Evolutionary conservation across 495 filamentous ascomycete species (phyloP).

Genomic region (Clavariopsis aquatica): DNA sequence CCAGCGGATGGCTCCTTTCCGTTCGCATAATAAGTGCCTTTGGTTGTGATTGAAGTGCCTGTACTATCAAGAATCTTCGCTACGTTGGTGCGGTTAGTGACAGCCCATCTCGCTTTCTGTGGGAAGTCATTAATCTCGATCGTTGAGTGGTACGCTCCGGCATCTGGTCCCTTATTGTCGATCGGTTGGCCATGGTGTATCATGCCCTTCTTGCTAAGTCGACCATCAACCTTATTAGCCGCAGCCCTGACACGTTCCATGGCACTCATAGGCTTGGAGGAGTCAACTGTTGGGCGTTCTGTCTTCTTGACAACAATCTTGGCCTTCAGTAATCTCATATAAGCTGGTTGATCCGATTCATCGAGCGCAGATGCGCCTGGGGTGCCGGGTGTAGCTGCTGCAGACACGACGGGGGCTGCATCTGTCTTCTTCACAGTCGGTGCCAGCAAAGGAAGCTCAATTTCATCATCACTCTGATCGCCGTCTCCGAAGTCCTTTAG

Average conservation of each 20-base stretch:
- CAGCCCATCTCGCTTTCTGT: slow-evolving; percentile 97
- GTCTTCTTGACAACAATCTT: slow-evolving; percentile 81
- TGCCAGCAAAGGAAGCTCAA: slow-evolving; percentile 34
- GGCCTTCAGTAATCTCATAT: slow-evolving; percentile 67
- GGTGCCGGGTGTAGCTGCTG: slow-evolving; percentile 43
- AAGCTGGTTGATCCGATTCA: slow-evolving; percentile 49
- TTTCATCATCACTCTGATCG: slow-evolving; percentile 69
- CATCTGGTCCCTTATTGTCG: slow-evolving; percentile 98
- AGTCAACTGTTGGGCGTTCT: slow-evolving; percentile 52
- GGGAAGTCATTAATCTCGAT: slow-evolving; percentile 99
- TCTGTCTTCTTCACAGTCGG: slow-evolving; percentile 26
- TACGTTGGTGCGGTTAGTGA: slow-evolving; percentile 98
- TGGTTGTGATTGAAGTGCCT: slow-evolving; percentile 95
- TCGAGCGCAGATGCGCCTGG: slow-evolving; percentile 64
- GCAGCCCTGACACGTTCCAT: slow-evolving; percentile 83
- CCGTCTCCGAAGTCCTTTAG: slow-evolving; percentile 78
- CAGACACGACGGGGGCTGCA: neutral
- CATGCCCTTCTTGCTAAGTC: slow-evolving; percentile 80
- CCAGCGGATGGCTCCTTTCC: slow-evolving; percentile 70
- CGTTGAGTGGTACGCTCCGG: slow-evolving; percentile 94
- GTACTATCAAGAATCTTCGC: slow-evolving; percentile 96
- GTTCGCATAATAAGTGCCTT: slow-evolving; percentile 81
- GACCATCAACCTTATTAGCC: slow-evolving; percentile 81
- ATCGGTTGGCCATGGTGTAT: slow-evolving; percentile 90
- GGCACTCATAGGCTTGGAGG: slow-evolving; percentile 76